Base-by-base conservation (phyloP, 805 yeast species). In the Aciculoconidium aculeatum region DNA sequence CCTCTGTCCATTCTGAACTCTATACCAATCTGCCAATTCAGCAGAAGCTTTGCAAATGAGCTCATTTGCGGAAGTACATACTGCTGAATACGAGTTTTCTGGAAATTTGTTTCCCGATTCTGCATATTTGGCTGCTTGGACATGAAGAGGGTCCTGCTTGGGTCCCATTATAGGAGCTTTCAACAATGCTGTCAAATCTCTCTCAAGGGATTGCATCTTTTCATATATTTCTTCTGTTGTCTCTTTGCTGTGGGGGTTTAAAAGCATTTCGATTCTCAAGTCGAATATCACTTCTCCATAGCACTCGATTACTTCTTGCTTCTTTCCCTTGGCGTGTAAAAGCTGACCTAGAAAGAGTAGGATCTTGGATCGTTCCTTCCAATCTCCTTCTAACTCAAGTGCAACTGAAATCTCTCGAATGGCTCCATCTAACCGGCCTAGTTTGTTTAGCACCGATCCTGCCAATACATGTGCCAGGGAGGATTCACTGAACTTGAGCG, bases 351-450 rank as follows among this genome's bases (percentile, higher is more conserved):
- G 31, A 13, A 43, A 38, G 7, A 23, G 21, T 3, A 45, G 31
- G 20, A 39, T 31, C 23, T 39, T 25, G 15, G 41, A 44, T 24
- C 47, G 35, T 11, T 40, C 41, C 11, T 25, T 17, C 5, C 28
- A 23, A 21, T 35, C 38, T 14, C 29, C 17, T 25, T 49, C 53
- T 14, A 37, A 24, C 25, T 54, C 61, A 9, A 52, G 44, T 3
- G 51, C 41, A 7, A 54, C 15, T 1, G 58, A 45, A 10, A 51
- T 27, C 27, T 51, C 51, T 14, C 61, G 30, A 9, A 52, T 31
- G 1, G 46, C 56, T 6, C 46, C 44, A 11, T 37, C 41, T 11
- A 35, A 20, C 11, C 60, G 30, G 2, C 61, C 60, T 9, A 53
- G 24, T 6, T 36, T 28, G 26, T 51, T 43, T 20, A 54, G 31